phyloP scores from a whole-genome alignment of 208 protist genomes.

The Leptomonas seymouri region DNA sequence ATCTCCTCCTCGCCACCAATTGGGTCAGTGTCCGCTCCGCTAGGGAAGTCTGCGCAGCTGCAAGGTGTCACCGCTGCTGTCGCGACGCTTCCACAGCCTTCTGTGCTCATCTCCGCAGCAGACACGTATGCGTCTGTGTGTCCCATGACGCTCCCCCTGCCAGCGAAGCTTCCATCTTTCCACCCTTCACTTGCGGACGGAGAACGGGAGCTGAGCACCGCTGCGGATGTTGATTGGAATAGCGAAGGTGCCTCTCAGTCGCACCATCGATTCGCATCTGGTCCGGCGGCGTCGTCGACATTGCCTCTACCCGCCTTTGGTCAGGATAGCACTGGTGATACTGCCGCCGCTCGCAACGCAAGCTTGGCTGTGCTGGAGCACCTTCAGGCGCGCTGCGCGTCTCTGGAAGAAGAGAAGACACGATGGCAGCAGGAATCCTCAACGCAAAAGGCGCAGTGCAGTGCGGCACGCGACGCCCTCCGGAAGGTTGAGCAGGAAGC shows the following conservation, averaged over 20 bases:
- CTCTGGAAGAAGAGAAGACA: slow-evolving; percentile 19
- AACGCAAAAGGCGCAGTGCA: slow-evolving; percentile 22
- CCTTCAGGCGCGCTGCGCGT: slow-evolving; percentile 12
- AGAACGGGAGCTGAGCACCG: neutral
- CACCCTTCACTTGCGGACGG: neutral
- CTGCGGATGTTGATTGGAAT: neutral
- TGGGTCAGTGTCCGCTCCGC: neutral
- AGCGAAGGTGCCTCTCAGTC: neutral
- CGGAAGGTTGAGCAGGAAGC: slow-evolving; percentile 37
- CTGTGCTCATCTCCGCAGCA: neutral
- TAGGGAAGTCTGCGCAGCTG: neutral
- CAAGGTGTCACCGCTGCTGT: neutral
- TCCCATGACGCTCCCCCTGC: slow-evolving; percentile 13
- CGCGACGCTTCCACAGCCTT: too few species aligned
- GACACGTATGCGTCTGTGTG: neutral
- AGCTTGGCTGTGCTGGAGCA: neutral
- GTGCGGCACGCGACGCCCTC: slow-evolving; percentile 25
- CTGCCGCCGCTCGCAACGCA: too few species aligned
- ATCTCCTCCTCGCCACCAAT: neutral
- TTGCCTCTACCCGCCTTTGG: too few species aligned
- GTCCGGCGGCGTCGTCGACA: too few species aligned
- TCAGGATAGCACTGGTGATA: too few species aligned
- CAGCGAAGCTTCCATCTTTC: slow-evolving; percentile 32
- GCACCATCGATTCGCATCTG: too few species aligned
- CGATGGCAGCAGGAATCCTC: slow-evolving; percentile 36